Evolutionary conservation across 2,329 filamentous ascomycete genomes (phyloP), one percentile per base, ranked within the genome.

Genomic region (Fusarium sp.): DNA sequence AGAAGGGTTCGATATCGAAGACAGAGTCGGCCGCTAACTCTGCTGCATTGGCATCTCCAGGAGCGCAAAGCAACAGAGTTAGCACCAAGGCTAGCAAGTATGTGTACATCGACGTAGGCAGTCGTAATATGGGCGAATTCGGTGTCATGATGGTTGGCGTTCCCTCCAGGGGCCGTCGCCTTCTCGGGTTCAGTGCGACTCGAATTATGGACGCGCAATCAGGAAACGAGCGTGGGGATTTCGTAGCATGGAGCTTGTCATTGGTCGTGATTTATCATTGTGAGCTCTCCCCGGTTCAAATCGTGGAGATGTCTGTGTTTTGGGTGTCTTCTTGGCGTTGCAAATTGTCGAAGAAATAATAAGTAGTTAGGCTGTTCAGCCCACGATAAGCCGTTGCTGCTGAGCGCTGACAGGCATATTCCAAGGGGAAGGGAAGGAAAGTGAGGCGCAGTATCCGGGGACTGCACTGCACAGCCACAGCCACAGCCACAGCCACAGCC

Each of bases 51-150:
- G 86, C 89, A 64, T 88, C 83, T 49, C 81, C 80, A 15, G 85
- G 83, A 40, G 82, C 82, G 54, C 84, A 83, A 34, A 91, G 79
- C 25, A 85, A 75, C 54, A 90, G 77, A 72, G 87, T 90, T 38
- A 92, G 73, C 10, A 35, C 51, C 22, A 67, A 34, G 46, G 91
- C 74, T 46, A 90, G 72, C 28, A 85, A 76, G 29, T 86, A 85
- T 50, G 87, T 85, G 69, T 84, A 79, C 49, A 90, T 73, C 54
- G 88, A 91, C 70, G 88, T 87, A 72, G 85, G 85, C 71, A 92
- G 85, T 73, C 90, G 88, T 78, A 88, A 89, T 79, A 91, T 91
- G 67, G 91, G 79, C 70, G 85, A 87, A 74, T 84, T 88, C 75
- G 89, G 83, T 76, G 88, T 79, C 84, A 86, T 85, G 64, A 70